Conservation (phyloP, 371 early-diverging fungal species). For the Mucor irregularis region DNA sequence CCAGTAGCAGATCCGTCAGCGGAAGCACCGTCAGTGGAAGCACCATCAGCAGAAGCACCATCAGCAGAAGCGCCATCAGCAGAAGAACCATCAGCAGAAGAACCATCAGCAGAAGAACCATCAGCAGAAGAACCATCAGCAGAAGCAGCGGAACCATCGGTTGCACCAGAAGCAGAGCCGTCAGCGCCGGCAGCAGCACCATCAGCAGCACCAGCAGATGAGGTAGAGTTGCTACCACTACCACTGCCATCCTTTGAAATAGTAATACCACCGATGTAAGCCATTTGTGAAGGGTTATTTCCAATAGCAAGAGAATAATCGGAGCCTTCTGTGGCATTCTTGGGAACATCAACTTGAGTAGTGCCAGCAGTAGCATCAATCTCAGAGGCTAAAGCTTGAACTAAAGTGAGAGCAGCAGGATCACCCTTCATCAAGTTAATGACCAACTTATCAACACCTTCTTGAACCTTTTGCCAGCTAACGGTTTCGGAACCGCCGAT, state of each 20-base stretch:
- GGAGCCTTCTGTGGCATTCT: constrained; percentile 34
- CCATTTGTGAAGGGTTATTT: constrained; percentile 28
- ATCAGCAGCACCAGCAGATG: constrained; percentile 17
- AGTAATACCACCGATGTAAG: constrained; percentile 43
- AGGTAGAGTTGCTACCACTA: not conserved
- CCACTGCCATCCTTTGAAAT: constrained; percentile 14
- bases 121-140: constrained; percentile 4
- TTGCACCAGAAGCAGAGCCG: constrained; percentile 4
- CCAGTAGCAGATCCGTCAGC: constrained; percentile 21
- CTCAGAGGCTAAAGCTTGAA: constrained; percentile 34
- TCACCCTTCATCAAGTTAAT: constrained; percentile 49
- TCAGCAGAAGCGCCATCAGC: constrained; percentile 17
- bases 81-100: constrained; percentile 7
- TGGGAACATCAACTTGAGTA: constrained; percentile 39
- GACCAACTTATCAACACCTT: constrained; percentile 27
- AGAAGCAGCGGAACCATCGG: too few species aligned
- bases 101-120: not conserved
- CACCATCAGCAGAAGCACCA: constrained; percentile 12
- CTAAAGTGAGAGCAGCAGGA: constrained; percentile 37
- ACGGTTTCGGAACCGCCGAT: constrained; percentile 39
- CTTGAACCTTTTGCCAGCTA: constrained; percentile 44
- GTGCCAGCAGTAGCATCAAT: constrained; percentile 36
- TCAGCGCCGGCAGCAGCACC: constrained; percentile 12
- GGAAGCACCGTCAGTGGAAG: constrained; percentile 18
- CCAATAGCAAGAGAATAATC: constrained; percentile 47